These are phyloP conservation scores for Penstemon eatonii DNA, from an alignment of 257 asterid species.

Conservation along the genomic window DNA sequence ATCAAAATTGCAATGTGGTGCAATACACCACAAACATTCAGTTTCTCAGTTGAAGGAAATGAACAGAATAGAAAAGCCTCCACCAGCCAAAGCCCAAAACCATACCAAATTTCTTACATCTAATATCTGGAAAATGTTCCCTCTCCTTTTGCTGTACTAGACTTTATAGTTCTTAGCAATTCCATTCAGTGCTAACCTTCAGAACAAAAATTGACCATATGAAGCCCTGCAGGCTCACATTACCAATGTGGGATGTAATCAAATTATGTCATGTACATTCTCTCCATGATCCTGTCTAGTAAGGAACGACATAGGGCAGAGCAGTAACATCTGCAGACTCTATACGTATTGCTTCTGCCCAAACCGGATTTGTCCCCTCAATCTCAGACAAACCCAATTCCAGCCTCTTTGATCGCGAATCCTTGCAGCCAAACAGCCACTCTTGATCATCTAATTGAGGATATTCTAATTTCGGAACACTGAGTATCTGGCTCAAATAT, in stretches of 20 bases:
- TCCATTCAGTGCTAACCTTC: neutral
- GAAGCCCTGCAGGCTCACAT: neutral
- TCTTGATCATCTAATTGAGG: conserved; percentile 45
- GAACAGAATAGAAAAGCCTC: neutral
- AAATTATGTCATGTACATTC: neutral
- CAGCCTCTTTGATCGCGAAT: conserved; percentile 34
- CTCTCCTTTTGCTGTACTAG: no score
- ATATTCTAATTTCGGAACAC: conserved; percentile 49
- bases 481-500: conserved; percentile 42
- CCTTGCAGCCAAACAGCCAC: conserved; percentile 44
- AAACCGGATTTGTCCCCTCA: conserved; percentile 40
- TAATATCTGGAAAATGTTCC: no score
- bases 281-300: conserved; percentile 29
- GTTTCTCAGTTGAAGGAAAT: no score
- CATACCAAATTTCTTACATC: neutral
- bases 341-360: conserved; percentile 53
- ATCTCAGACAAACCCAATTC: conserved; percentile 18
- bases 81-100: neutral
- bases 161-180: no score
- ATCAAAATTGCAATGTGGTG: conserved; percentile 28
- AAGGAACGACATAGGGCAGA: conserved; percentile 64
- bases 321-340: conserved; percentile 44
- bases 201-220: neutral
- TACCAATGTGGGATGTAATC: neutral
- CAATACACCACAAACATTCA: neutral